A percentile compares a stretch with the other conserved stretches of the same genome.
Conservation (phyloP, 371 early-diverging fungal genomes). For the Batkoa obscura region DNA sequence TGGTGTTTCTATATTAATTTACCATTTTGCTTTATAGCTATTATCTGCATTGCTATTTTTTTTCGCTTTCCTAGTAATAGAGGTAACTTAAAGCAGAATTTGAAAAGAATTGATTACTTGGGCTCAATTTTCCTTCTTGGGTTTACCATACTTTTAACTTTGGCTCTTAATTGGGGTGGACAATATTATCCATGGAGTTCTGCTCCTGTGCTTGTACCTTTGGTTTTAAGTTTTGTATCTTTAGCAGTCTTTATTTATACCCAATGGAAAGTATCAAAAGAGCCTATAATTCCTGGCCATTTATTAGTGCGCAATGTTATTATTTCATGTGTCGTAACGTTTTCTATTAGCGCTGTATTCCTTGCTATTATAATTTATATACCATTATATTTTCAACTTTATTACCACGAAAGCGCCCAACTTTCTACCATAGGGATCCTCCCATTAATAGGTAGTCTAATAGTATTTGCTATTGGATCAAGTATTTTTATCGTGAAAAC, state of each 20-base stretch:
- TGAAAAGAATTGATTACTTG: conserved; percentile 14
- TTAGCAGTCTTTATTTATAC: conserved; percentile 25
- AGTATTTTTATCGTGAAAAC: conserved; percentile 13
- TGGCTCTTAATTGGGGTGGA: conserved; percentile 42
- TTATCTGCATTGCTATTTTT: conserved; percentile 12
- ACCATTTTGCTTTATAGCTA: conserved; percentile 12
- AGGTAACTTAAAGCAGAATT: conserved; percentile 14
- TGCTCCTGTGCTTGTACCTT: conserved; percentile 25
- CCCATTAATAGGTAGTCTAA: conserved; percentile 25
- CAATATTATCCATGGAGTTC: conserved; percentile 23
- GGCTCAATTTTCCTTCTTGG: conserved; percentile 12
- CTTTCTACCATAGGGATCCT: conserved; percentile 32
- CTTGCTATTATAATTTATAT: conserved; percentile 28
- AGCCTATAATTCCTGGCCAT: conserved; percentile 31
- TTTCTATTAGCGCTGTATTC: conserved; percentile 43
- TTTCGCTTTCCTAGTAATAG: conserved; percentile 11
- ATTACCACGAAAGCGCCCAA: conserved; percentile 28
- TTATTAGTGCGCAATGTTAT: conserved; percentile 24
- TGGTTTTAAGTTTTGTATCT: conserved; percentile 22
- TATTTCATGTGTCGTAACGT: conserved; percentile 21
- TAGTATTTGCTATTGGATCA: conserved; percentile 11
- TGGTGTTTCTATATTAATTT: conserved; percentile 27
- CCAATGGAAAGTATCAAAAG: conserved; percentile 29
- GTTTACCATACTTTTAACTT: conserved; percentile 8
- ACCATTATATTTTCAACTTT: conserved; percentile 33